These are phyloP conservation scores for Adansonia grandidieri DNA, from an alignment of 441 rosid genomes.

Conservation along the genomic window DNA sequence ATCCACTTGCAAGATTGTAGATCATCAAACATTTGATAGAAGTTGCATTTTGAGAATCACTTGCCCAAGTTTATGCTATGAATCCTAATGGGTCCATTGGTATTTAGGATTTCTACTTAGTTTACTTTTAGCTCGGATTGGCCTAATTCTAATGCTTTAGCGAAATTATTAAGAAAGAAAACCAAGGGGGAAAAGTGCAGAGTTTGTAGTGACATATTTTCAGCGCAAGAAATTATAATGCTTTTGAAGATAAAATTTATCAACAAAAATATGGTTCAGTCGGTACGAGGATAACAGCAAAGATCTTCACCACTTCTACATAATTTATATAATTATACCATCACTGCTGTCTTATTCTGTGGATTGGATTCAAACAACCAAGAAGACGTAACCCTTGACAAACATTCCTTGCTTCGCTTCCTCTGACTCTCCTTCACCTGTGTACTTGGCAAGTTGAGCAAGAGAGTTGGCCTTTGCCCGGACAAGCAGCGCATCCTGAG, in stretches of 20 bases:
- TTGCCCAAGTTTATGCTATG: neutral
- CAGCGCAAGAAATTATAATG: conserved; percentile 14
- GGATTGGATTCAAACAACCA: conserved; percentile 22
- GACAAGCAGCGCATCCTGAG: conserved; percentile 66
- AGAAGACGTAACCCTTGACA: conserved; percentile 82
- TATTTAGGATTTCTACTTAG: neutral
- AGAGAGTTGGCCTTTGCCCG: conserved; percentile 85
- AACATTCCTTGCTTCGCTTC: conserved; percentile 91
- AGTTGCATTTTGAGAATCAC: neutral
- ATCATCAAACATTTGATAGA: neutral
- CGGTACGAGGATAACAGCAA: neutral
- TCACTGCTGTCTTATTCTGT: neutral
- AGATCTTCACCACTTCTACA: neutral
- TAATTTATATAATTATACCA: neutral
- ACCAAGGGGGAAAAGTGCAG: neutral
- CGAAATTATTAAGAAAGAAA: neutral
- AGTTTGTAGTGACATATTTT: neutral
- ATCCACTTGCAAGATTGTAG: neutral
- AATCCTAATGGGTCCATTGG: neutral
- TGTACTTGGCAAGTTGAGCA: conserved; percentile 93
- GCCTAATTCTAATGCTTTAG: neutral
- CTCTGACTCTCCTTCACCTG: conserved; percentile 84
- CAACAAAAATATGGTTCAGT: conserved; percentile 14
- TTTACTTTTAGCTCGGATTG: neutral
- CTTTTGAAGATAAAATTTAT: conserved; percentile 12